phyloP scores from a whole-genome alignment of 1,139 yeast genomes.

The Suhomyces bolitotheri region DNA sequence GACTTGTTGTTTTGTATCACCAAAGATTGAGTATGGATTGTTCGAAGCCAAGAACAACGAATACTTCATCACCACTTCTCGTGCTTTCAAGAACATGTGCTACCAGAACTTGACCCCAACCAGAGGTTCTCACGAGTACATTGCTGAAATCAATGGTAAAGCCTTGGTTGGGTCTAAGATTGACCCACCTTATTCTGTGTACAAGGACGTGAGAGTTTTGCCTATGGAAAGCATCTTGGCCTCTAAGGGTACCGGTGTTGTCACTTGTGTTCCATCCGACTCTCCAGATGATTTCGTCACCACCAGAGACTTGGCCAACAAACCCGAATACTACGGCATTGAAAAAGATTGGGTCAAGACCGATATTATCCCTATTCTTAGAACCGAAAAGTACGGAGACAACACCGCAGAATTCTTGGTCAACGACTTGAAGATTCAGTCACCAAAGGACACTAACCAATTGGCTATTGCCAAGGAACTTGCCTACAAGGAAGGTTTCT shows the following conservation, averaged over 20 bases:
- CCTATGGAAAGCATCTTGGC: slow-evolving; percentile 99
- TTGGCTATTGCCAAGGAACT: slow-evolving; percentile 91
- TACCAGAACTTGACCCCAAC: slow-evolving; percentile 90
- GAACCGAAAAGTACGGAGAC: slow-evolving; percentile 85
- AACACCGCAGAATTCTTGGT: slow-evolving; percentile 84
- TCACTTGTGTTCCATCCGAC: slow-evolving; percentile 97
- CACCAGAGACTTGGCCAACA: slow-evolving; percentile 76
- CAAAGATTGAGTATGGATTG: slow-evolving; percentile 88
- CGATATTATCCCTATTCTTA: slow-evolving; percentile 72
- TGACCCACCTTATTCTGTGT: slow-evolving; percentile 77
- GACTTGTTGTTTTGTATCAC: slow-evolving; percentile 96
- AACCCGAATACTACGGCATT: slow-evolving; percentile 88
- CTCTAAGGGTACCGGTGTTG: slow-evolving; percentile 97
- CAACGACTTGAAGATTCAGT: slow-evolving; percentile 84
- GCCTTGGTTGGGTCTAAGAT: slow-evolving; percentile 83
- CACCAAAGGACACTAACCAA: slow-evolving; percentile 88
- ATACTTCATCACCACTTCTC: slow-evolving; percentile 84
- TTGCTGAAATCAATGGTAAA: slow-evolving; percentile 64
- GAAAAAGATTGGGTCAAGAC: slow-evolving; percentile 83
- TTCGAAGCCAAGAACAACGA: slow-evolving; percentile 81
- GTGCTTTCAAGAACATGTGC: slow-evolving; percentile 98
- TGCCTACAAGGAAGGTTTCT: slow-evolving; percentile 96
- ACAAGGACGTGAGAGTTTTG: slow-evolving; percentile 73
- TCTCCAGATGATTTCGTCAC: slow-evolving; percentile 97
- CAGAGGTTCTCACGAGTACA: slow-evolving; percentile 75